Conservation (phyloP, 306 rosid species). For the Ormosia semicastrata region DNA sequence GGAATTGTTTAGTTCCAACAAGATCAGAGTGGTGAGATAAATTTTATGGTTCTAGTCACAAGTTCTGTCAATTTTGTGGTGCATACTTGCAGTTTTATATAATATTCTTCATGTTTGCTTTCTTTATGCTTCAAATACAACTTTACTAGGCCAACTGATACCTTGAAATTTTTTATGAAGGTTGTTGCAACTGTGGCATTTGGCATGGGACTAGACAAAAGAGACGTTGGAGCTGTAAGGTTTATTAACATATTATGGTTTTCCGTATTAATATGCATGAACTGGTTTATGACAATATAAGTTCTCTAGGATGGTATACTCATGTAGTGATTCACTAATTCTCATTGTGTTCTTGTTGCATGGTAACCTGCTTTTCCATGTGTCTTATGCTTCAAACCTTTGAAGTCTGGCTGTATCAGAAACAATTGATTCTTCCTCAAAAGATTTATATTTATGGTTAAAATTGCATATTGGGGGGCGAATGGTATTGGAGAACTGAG, state of each 20-base stretch:
- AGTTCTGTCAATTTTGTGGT: constrained; percentile 28
- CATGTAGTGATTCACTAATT: constrained; percentile 21
- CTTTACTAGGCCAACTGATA: constrained; percentile 23
- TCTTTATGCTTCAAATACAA: constrained; percentile 18
- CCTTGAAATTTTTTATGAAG: constrained; percentile 44
- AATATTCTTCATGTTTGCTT: constrained; percentile 4
- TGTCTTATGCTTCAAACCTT: constrained; percentile 1
- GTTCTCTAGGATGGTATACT: constrained; percentile 20
- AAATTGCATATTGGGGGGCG: not conserved
- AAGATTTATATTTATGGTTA: not conserved
- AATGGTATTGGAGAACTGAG: constrained; percentile 4
- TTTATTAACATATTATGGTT: constrained; percentile 23
- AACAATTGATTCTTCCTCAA: constrained; percentile 9
- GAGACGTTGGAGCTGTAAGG: constrained; percentile 94
- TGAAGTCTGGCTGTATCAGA: constrained; percentile 12
- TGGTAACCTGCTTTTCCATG: constrained; percentile 1
- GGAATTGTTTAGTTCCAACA: constrained; percentile 80
- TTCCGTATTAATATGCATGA: constrained; percentile 29
- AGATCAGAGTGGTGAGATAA: constrained; percentile 81
- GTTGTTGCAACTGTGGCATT: constrained; percentile 99
- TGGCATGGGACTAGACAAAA: constrained; percentile 98
- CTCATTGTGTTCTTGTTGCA: constrained; percentile 16
- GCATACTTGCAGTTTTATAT: constrained; percentile 10
- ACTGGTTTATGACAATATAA: constrained; percentile 21
- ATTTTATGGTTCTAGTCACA: constrained; percentile 5